Percentiles rank a stretch among this genome's conserved stretches.
Evolutionary conservation across 2,329 filamentous ascomycete species (phyloP).

Genomic region (Neopestalotiopsis sp.): DNA sequence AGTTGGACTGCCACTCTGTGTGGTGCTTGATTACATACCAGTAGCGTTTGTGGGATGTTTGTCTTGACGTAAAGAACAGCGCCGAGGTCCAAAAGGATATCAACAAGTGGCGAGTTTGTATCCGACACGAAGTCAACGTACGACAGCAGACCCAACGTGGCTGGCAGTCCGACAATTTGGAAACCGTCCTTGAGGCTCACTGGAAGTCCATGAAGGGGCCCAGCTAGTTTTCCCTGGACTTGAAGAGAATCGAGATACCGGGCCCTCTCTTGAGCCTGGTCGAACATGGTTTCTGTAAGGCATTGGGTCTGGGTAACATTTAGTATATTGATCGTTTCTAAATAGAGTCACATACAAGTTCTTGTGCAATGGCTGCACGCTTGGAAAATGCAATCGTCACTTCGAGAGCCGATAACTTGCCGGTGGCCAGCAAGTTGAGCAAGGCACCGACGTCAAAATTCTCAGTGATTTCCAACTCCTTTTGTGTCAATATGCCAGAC

Average conservation of each 20-base stretch:
- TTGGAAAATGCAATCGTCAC: slow-evolving; percentile 34
- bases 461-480: slow-evolving; percentile 30
- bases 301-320: slow-evolving; percentile 26
- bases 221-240: slow-evolving; percentile 47
- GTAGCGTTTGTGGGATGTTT: slow-evolving; percentile 59
- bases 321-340: neutral
- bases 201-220: slow-evolving; percentile 67
- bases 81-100: slow-evolving; percentile 47
- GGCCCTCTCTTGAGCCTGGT: slow-evolving; percentile 49
- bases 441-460: slow-evolving; percentile 22
- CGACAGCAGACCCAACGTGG: slow-evolving; percentile 48
- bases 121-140: neutral
- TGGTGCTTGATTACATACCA: slow-evolving; percentile 33
- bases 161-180: slow-evolving; percentile 55
- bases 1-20: neutral
- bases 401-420: slow-evolving; percentile 28
- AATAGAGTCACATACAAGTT: slow-evolving; percentile 22
- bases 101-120: slow-evolving; percentile 41
- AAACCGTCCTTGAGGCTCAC: slow-evolving; percentile 60
- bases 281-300: slow-evolving; percentile 55
- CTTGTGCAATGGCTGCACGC: slow-evolving; percentile 33
- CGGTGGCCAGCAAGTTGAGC: slow-evolving; percentile 22
- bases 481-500: slow-evolving; percentile 22
- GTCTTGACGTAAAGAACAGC: slow-evolving; percentile 59
- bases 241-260: slow-evolving; percentile 48